Conservation (phyloP, 495 filamentous ascomycete species). For the Penicillium egyptiacum region DNA sequence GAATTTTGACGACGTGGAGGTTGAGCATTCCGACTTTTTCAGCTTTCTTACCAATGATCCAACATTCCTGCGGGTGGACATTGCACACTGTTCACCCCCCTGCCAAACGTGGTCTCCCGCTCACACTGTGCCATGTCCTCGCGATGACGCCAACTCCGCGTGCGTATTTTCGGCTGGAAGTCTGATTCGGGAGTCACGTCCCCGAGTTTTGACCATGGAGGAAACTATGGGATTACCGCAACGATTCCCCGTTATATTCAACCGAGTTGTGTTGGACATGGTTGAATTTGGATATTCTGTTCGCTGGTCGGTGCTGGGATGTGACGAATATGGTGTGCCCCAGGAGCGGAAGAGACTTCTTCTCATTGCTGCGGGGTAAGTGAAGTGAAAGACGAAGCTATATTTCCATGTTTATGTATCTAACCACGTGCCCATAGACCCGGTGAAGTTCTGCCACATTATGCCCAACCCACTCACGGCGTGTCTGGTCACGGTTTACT, state of each 20-base stretch:
- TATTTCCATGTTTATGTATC: slow-evolving; percentile 9
- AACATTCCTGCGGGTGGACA: slow-evolving; percentile 54
- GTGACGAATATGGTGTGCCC: slow-evolving; percentile 60
- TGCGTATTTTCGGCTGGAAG: slow-evolving; percentile 63
- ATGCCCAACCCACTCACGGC: slow-evolving; percentile 66
- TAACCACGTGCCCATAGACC: slow-evolving; percentile 49
- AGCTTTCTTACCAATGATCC: slow-evolving; percentile 31
- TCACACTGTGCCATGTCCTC: slow-evolving; percentile 61
- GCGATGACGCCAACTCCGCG: slow-evolving; percentile 74
- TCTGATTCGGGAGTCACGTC: slow-evolving; percentile 59
- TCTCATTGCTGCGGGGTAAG: slow-evolving; percentile 76
- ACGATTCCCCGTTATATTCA: slow-evolving; percentile 52
- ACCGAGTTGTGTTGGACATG: slow-evolving; percentile 63
- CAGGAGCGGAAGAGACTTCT: slow-evolving; percentile 65
- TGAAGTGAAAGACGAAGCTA: background rate
- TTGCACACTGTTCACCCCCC: slow-evolving; percentile 79
- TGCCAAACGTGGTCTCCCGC: slow-evolving; percentile 82
- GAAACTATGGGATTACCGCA: slow-evolving; percentile 70
- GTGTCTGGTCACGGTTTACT: slow-evolving; percentile 28
- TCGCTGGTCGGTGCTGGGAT: slow-evolving; percentile 53
- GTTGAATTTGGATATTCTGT: slow-evolving; percentile 68
- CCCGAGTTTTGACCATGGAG: slow-evolving; percentile 78
- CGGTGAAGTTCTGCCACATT: slow-evolving; percentile 69
- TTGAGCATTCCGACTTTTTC: slow-evolving; percentile 25
- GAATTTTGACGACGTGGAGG: slow-evolving; percentile 62